Evolutionary conservation across 352 stramenopile genomes (phyloP).

Genomic region (Globisporangium megalacanthum): DNA sequence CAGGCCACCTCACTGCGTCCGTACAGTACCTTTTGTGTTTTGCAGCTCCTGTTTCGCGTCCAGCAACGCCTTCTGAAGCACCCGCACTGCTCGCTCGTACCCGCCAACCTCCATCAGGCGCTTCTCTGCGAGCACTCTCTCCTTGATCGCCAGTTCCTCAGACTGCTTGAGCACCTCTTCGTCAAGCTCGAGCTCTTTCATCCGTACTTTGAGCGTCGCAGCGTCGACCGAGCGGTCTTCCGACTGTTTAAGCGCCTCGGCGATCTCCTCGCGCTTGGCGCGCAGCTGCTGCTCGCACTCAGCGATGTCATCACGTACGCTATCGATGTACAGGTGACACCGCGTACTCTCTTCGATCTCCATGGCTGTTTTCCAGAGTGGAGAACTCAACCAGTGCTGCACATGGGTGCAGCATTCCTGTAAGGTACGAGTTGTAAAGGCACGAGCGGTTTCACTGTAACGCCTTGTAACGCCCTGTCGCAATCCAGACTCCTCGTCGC

Average conservation of each 20-base stretch:
- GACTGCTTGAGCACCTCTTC: constrained; percentile 42
- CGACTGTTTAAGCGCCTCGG: constrained; percentile 24
- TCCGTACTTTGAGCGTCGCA: constrained; percentile 39
- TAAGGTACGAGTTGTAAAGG: too few species aligned
- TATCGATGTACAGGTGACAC: constrained; percentile 35
- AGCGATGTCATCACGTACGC: constrained; percentile 27
- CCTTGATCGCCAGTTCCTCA: constrained; percentile 40
- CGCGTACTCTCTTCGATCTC: constrained; percentile 22
- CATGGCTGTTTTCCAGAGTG: constrained; percentile 11
- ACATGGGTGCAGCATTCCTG: neutral
- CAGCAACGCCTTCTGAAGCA: constrained; percentile 43
- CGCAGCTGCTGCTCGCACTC: constrained; percentile 31
- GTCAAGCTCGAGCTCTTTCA: constrained; percentile 55
- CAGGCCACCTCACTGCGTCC: too few species aligned
- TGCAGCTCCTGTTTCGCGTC: constrained; percentile 49
- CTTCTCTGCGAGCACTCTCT: constrained; percentile 53
- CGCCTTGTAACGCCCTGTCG: too few species aligned
- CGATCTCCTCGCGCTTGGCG: constrained; percentile 31
- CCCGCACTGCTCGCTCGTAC: constrained; percentile 48
- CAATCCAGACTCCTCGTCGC: neutral
- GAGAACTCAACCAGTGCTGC: neutral
- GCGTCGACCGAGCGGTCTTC: constrained; percentile 53
- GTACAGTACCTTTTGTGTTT: constrained; percentile 35
- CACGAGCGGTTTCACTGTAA: too few species aligned
- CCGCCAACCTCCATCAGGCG: constrained; percentile 59